Conservation (phyloP, 306 rosid species). For the Begonia masoniana region DNA sequence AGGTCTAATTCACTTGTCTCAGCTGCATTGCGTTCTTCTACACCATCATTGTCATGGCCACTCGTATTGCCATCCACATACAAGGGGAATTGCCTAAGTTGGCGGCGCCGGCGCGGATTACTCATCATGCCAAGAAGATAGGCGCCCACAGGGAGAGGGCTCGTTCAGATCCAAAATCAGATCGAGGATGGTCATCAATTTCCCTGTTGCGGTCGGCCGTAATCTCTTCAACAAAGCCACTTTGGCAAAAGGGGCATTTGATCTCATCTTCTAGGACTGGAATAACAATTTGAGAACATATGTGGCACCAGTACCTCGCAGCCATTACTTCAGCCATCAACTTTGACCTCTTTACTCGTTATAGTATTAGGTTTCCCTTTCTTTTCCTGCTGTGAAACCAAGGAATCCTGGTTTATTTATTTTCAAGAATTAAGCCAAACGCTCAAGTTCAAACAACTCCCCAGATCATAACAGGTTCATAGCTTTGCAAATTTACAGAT, state of each 20-base stretch:
- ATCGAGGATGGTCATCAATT: constrained; percentile 13
- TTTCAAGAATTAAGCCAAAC: background rate
- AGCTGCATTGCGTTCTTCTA: constrained; percentile 10
- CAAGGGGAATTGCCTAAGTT: constrained; percentile 29
- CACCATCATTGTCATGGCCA: constrained; percentile 12
- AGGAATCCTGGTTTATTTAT: background rate
- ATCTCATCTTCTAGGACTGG: constrained; percentile 47
- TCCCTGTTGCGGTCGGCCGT: constrained; percentile 10
- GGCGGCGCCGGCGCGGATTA: constrained; percentile 35
- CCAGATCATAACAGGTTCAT: background rate
- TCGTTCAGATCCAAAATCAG: constrained; percentile 36
- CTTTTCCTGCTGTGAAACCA: background rate
- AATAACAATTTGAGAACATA: constrained; percentile 40
- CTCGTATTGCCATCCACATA: constrained; percentile 23
- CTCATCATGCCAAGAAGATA: constrained; percentile 65
- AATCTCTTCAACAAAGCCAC: constrained; percentile 57
- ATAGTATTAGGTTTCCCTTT: background rate
- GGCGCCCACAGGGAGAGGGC: constrained; percentile 76
- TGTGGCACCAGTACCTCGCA: constrained; percentile 61
- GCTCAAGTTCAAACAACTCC: background rate
- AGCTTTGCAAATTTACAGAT: background rate
- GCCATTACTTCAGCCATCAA: constrained; percentile 44
- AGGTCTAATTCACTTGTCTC: constrained; percentile 31
- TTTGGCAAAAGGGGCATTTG: constrained; percentile 54
- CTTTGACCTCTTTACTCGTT: background rate